Evolutionary conservation across 768 basidiomycete genomes (phyloP), one percentile per base, ranked within the genome.

Genomic region (Lentinula sp.): DNA sequence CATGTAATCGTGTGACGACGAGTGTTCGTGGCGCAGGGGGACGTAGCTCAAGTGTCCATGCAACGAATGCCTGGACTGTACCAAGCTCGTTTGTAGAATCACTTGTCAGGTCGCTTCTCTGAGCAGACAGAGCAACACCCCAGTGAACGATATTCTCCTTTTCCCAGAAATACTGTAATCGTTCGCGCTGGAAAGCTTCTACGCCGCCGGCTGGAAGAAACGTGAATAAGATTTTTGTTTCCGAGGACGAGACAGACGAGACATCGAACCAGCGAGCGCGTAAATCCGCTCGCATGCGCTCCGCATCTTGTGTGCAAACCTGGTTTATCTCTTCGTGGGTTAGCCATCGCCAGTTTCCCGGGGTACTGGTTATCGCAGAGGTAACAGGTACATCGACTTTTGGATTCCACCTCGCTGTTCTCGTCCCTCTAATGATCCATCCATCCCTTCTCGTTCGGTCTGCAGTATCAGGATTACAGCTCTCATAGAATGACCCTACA

Each of bases 121-220:
- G 20, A 39, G 54, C 53, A 20, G 10, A 41, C 12, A 55, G 28
- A 55, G 37, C 37, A 6, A 66, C 32, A 35, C 59, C 45, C 56
- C 65, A 43, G 37, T 48, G 37, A 3, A 13, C 45, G 33, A 57
- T 45, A 35, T 43, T 37, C 20, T 61, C 20, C 10, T 28, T 36
- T 50, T 66, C 63, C 15, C 57, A 36, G 16, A 62, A 50, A 18
- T 60, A 46, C 39, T 54, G 33, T 18, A 60, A 56, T 39, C 79
- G 69, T 54, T 69, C 69, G 37, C 79, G 65, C 55, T 75, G 75
- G 64, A 75, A 81, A 12, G 75, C 77, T n/a, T 76, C 81, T 9
- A 84, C 77, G n/a, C 83, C 82, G 18, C 71, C 61, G 59, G 72
- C 64, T 1, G 83, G 78, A 23, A 82, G 73, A 66, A 74, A 81